Evolutionary conservation across 2,329 filamentous ascomycete species (phyloP).

Genomic region (Hymenoscyphus fructigenus): DNA sequence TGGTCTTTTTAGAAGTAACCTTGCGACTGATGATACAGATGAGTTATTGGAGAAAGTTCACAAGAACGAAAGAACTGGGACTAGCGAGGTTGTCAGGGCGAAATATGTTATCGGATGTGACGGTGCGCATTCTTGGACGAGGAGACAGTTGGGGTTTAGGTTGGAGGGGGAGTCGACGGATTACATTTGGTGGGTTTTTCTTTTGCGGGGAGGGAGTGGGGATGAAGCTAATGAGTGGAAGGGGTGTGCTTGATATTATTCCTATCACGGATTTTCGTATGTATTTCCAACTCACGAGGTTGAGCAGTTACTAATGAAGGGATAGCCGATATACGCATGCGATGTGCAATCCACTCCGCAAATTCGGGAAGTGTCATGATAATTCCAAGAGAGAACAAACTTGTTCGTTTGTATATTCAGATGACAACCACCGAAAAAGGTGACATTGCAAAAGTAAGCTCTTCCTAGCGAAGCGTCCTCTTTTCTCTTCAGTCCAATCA

Average conservation of each 20-base stretch:
- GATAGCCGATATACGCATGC: conserved; percentile 64
- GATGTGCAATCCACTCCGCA: conserved; percentile 53
- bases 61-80: conserved; percentile 41
- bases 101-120: conserved; percentile 67
- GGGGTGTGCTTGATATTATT: conserved; percentile 50
- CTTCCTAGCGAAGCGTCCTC: too few relatives aligned
- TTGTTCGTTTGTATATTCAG: conserved; percentile 65
- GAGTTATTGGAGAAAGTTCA: conserved; percentile 42
- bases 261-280: conserved; percentile 44
- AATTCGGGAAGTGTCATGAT: conserved; percentile 56
- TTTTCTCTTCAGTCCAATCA: too few relatives aligned
- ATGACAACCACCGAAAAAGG: conserved; percentile 49
- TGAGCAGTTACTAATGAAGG: conserved; percentile 52
- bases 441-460: conserved; percentile 35
- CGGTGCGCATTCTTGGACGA: conserved; percentile 52
- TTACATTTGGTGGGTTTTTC: conserved; percentile 49
- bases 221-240: conserved; percentile 12
- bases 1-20: conserved; percentile 60
- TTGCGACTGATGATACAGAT: conserved; percentile 56
- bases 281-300: conserved; percentile 25
- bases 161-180: conserved; percentile 61
- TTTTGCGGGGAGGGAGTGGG: background rate
- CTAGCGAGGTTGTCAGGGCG: conserved; percentile 53
- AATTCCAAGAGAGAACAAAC: conserved; percentile 56
- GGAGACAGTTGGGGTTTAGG: conserved; percentile 49